phyloP scores from a whole-genome alignment of 1,139 yeast species.

The Wickerhamomyces sp. region DNA sequence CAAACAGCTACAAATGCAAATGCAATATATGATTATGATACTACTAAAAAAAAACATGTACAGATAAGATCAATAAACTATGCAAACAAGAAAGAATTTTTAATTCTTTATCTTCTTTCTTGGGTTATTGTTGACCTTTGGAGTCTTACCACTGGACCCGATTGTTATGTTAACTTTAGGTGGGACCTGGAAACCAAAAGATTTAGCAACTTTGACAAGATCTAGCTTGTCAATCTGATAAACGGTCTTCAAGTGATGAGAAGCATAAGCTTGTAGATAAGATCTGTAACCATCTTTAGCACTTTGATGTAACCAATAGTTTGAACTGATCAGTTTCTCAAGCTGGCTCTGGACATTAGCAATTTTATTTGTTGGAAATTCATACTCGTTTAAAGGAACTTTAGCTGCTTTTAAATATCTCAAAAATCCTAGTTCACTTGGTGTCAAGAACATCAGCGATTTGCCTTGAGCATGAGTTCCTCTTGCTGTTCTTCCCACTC shows the following conservation, averaged over 20 bases:
- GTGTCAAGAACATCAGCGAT: slow-evolving; percentile 90
- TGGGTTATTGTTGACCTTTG: slow-evolving; percentile 16
- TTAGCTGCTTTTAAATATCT: slow-evolving; percentile 94
- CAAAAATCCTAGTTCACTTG: slow-evolving; percentile 89
- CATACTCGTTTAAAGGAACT: slow-evolving; percentile 95
- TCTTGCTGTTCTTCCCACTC: slow-evolving; percentile 98
- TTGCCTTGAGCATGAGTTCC: slow-evolving; percentile 90
- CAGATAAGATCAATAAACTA: not conserved
- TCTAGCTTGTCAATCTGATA: slow-evolving; percentile 95
- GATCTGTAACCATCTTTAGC: slow-evolving; percentile 98
- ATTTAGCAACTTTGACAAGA: slow-evolving; percentile 88
- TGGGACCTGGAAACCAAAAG: slow-evolving; percentile 92
- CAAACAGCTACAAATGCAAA: too few relatives aligned
- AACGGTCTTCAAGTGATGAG: slow-evolving; percentile 92
- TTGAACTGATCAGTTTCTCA: slow-evolving; percentile 84
- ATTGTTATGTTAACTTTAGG: slow-evolving; percentile 96
- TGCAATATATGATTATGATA: not conserved
- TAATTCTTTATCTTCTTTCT: slow-evolving; percentile 19
- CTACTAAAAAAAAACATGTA: not conserved
- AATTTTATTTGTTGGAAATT: slow-evolving; percentile 87
- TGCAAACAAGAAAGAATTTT: not conserved
- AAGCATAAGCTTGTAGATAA: slow-evolving; percentile 93
- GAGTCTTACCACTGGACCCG: slow-evolving; percentile 81
- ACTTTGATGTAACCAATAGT: slow-evolving; percentile 89
- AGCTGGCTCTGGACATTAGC: slow-evolving; percentile 95